These are phyloP conservation scores for Syzygium aqueum DNA, from an alignment of 345 rosid species.

Conservation along the genomic window DNA sequence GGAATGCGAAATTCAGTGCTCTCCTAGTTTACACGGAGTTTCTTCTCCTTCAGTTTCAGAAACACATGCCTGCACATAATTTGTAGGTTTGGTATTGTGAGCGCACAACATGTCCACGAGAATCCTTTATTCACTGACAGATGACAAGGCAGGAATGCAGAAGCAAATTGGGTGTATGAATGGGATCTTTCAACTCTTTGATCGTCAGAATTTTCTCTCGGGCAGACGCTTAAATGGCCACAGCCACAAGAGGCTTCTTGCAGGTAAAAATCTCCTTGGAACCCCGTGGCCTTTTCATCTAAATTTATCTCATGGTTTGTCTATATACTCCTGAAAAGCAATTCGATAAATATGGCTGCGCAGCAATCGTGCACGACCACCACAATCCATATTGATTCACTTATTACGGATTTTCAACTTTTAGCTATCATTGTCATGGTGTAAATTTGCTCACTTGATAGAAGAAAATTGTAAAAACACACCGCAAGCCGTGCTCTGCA, in stretches of 20 bases:
- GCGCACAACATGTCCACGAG: constrained; percentile 52
- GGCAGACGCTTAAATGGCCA: constrained; percentile 29
- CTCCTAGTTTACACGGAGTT: not conserved
- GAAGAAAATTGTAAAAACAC: not conserved
- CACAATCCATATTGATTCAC: not conserved
- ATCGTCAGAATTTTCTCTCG: constrained; percentile 50
- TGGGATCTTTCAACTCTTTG: constrained; percentile 77
- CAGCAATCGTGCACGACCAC: not conserved
- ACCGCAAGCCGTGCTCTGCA: not conserved
- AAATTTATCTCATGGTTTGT: not conserved
- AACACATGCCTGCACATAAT: not conserved
- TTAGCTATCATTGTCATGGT: not conserved
- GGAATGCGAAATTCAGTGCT: not conserved
- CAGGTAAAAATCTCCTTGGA: constrained; percentile 30
- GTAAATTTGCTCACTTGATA: not conserved
- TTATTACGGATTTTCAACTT: not conserved
- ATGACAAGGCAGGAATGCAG: constrained; percentile 60
- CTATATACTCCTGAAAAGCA: not conserved
- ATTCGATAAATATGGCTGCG: not conserved
- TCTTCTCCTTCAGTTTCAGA: not conserved
- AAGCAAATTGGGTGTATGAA: constrained; percentile 89
- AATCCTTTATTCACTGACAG: constrained; percentile 45
- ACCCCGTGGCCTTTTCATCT: not conserved
- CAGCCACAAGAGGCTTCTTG: constrained; percentile 33
- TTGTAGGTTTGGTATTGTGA: not conserved